These are phyloP conservation scores for Heteromeles arbutifolia DNA, from an alignment of 306 rosid species.

Conservation along the genomic window DNA sequence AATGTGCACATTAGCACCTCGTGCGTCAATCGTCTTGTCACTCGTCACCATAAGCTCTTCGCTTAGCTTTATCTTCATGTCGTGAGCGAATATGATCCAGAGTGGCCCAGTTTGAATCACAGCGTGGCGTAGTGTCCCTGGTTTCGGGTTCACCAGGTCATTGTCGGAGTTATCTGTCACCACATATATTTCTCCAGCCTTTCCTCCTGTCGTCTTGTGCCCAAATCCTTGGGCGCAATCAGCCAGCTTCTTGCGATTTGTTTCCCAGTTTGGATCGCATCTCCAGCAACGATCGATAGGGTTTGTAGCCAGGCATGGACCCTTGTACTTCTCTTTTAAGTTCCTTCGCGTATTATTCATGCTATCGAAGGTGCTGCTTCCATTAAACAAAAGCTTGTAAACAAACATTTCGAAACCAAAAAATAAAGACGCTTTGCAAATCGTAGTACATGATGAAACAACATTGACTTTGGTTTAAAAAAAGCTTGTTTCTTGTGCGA, in stretches of 20 bases:
- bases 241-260: slow-evolving; percentile 48
- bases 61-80: slow-evolving; percentile 45
- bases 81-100: slow-evolving; percentile 54
- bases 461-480: neutral
- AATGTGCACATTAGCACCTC: slow-evolving; percentile 55
- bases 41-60: slow-evolving; percentile 54
- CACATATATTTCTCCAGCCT: slow-evolving; percentile 41
- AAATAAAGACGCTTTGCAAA: neutral
- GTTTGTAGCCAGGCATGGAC: slow-evolving; percentile 44
- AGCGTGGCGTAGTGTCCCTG: slow-evolving; percentile 64
- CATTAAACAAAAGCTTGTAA: neutral
- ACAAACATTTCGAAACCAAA: neutral
- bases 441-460: neutral
- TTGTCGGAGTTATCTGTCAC: slow-evolving; percentile 60
- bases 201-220: slow-evolving; percentile 45
- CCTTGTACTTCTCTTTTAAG: slow-evolving; percentile 8
- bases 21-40: slow-evolving; percentile 66
- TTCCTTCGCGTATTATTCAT: slow-evolving; percentile 29
- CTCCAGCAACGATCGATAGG: slow-evolving; percentile 84
- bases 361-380: slow-evolving; percentile 15
- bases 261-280: slow-evolving; percentile 66
- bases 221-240: slow-evolving; percentile 64
- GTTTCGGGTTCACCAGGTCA: slow-evolving; percentile 39
- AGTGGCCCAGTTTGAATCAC: slow-evolving; percentile 43
- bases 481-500: neutral